These are phyloP conservation scores for Solanum pinnatisectum DNA, from an alignment of 257 asterid genomes.

Conservation along the genomic window DNA sequence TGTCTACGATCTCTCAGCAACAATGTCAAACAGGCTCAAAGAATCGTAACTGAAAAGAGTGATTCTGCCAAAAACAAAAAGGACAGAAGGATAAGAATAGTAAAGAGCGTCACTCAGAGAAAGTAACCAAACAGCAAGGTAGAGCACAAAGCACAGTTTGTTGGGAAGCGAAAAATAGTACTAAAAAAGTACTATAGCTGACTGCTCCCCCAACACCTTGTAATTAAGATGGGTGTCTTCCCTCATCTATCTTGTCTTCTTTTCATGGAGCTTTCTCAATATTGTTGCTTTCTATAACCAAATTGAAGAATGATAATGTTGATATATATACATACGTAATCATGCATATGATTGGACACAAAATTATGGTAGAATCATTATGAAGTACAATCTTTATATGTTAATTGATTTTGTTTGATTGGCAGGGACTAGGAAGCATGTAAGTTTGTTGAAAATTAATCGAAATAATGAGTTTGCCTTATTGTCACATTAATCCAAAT, in stretches of 20 bases:
- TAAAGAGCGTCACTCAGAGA: not conserved
- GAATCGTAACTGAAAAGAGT: not conserved
- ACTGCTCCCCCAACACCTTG: not conserved
- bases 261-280: not conserved
- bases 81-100: not conserved
- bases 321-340: not conserved
- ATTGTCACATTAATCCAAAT: not conserved
- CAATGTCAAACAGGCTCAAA: not conserved
- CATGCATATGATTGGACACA: not conserved
- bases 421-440: not conserved
- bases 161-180: conserved; percentile 15
- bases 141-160: not conserved
- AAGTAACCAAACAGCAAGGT: not conserved
- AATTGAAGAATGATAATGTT: not conserved
- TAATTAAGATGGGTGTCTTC: not conserved
- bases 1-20: too few species aligned
- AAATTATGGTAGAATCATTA: not conserved
- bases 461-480: not conserved
- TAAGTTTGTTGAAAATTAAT: not conserved
- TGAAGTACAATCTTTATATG: not conserved
- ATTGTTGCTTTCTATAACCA: not conserved
- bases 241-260: not conserved
- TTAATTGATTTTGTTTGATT: not conserved
- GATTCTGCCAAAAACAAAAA: not conserved
- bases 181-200: not conserved